Conservation (phyloP, 169 alveolate genomes). For the Plasmodium yoelii region DNA sequence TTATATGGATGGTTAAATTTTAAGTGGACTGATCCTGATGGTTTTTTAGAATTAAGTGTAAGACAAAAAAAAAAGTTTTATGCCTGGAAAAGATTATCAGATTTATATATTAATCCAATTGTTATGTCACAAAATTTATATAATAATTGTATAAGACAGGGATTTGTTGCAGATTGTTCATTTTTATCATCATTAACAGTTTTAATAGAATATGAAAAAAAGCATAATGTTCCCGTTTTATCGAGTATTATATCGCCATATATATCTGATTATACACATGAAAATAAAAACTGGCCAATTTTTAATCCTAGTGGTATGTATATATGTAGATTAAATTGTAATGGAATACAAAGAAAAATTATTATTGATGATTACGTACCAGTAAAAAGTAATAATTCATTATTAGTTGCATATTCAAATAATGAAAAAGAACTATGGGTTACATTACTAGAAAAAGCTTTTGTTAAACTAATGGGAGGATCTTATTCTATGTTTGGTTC, state of each 20-base stretch:
- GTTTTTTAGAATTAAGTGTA: constrained; percentile 80
- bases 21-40: constrained; percentile 89
- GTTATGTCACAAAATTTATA: constrained; percentile 80
- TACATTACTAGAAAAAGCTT: constrained; percentile 94
- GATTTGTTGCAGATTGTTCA: constrained; percentile 95
- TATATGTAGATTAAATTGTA: constrained; percentile 89
- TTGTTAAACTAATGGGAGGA: constrained; percentile 92
- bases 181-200: constrained; percentile 91
- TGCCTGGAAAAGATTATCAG: constrained; percentile 85
- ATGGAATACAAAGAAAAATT: constrained; percentile 92
- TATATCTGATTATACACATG: constrained; percentile 23
- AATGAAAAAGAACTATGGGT: constrained; percentile 92
- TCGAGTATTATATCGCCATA: constrained; percentile 74
- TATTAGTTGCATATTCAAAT: constrained; percentile 91
- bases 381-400: constrained; percentile 79
- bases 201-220: constrained; percentile 90
- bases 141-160: constrained; percentile 88
- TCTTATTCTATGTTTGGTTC: constrained; percentile 93
- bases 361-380: constrained; percentile 94
- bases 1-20: constrained; percentile 78
- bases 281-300: constrained; percentile 74
- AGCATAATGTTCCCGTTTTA: constrained; percentile 85
- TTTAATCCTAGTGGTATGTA: constrained; percentile 89
- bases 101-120: constrained; percentile 67
- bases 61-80: constrained; percentile 83